Conservation (phyloP, 176 grass and related monocot genomes). For the Avena insularis region DNA sequence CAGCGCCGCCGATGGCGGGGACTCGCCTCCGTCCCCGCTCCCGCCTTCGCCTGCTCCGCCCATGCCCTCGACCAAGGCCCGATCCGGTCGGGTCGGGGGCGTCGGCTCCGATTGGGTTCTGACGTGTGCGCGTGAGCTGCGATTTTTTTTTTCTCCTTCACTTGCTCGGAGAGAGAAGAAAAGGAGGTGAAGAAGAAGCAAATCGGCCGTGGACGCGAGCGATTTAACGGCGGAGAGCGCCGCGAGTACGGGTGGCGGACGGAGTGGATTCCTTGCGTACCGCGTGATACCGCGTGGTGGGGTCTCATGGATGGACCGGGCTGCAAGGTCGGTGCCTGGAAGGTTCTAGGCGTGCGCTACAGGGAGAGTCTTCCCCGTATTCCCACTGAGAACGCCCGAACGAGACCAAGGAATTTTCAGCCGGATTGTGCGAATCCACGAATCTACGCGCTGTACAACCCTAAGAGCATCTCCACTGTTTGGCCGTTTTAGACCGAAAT, state of each 20-base stretch:
- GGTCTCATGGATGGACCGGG: conserved; percentile 29
- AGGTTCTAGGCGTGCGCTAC: conserved; percentile 47
- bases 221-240: conserved; percentile 43
- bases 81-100: conserved; percentile 47
- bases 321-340: conserved; percentile 5
- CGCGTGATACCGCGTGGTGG: conserved; percentile 3
- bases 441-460: background rate
- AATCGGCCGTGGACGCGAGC: conserved; percentile 4
- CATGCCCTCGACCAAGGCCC: conserved; percentile 54
- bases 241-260: conserved; percentile 10
- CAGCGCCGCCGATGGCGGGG: conserved; percentile 13
- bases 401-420: background rate
- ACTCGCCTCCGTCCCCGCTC: conserved; percentile 41
- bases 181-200: background rate
- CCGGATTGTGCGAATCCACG: conserved; percentile 23
- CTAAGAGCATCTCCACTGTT: no score
- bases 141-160: background rate
- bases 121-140: conserved; percentile 46
- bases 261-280: conserved; percentile 40
- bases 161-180: conserved; percentile 7
- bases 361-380: background rate
- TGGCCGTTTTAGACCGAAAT: no score
- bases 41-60: conserved; percentile 46
- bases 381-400: background rate
- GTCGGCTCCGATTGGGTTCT: conserved; percentile 44